Conservation (phyloP, 2,329 filamentous ascomycete genomes). For the Neocucurbitaria cava region DNA sequence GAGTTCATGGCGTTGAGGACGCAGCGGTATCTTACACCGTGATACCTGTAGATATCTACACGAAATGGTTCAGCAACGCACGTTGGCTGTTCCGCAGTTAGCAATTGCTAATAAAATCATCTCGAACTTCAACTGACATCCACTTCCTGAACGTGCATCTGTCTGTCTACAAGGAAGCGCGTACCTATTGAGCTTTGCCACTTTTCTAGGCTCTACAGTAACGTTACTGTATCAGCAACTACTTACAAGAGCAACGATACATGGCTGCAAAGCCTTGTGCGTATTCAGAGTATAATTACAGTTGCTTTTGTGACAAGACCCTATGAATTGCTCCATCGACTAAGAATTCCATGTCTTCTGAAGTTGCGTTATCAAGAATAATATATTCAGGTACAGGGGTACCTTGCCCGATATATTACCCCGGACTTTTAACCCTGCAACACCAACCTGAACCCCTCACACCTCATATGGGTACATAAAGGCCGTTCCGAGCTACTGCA, state of each 20-base stretch:
- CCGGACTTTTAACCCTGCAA: conserved; percentile 1
- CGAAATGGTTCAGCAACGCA: conserved; percentile 1
- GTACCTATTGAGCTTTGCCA: too few relatives aligned
- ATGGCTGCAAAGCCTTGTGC: too few relatives aligned
- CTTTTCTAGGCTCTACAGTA: too few relatives aligned
- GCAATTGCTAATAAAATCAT: not conserved
- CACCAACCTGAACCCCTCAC: conserved; percentile 1
- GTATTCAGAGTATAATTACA: too few relatives aligned
- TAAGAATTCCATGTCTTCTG: not conserved
- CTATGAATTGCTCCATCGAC: too few relatives aligned
- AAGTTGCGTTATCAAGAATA: not conserved
- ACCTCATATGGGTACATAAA: conserved; percentile 1
- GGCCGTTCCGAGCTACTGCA: not conserved
- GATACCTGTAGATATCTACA: not conserved
- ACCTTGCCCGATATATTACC: conserved; percentile 2
- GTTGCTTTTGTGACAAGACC: too few relatives aligned
- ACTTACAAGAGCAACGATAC: too few relatives aligned
- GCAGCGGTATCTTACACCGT: not conserved
- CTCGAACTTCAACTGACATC: not conserved
- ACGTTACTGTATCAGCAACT: too few relatives aligned
- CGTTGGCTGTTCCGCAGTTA: not conserved
- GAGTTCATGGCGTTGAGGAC: not conserved
- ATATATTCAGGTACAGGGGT: conserved; percentile 4
- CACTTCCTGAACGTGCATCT: not conserved
- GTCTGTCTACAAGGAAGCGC: too few relatives aligned